A percentile compares a stretch with the other conserved stretches of the same genome.
These are phyloP conservation scores for Pythium chondricola DNA, from an alignment of 352 stramenopile species.

Conservation along the genomic window DNA sequence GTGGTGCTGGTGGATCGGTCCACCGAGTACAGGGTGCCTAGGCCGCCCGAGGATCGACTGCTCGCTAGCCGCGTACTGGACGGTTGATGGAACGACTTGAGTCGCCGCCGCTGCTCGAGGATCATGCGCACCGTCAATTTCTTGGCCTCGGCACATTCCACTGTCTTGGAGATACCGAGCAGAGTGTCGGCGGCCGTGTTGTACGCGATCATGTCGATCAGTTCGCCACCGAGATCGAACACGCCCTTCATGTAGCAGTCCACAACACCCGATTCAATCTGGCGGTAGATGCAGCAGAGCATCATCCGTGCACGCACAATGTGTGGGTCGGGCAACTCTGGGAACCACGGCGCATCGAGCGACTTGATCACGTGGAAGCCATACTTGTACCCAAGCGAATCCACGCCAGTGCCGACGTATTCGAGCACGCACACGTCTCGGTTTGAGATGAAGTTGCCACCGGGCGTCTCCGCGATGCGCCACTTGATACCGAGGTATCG, in stretches of 20 bases:
- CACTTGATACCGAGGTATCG: constrained; percentile 53
- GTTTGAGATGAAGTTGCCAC: constrained; percentile 29
- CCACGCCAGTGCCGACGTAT: constrained; percentile 33
- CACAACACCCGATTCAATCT: constrained; percentile 30
- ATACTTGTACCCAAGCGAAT: constrained; percentile 29
- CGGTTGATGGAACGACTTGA: constrained; percentile 2
- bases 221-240: constrained; percentile 38
- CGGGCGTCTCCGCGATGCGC: constrained; percentile 21
- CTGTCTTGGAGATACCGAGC: constrained; percentile 24
- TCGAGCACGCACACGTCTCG: constrained; percentile 48
- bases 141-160: constrained; percentile 37
- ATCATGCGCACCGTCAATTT: constrained; percentile 27
- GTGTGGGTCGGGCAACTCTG: constrained; percentile 22
- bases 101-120: constrained; percentile 2
- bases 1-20: constrained; percentile 1
- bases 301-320: constrained; percentile 42
- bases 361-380: constrained; percentile 47
- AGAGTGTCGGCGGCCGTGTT: constrained; percentile 36
- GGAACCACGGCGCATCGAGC: constrained; percentile 34
- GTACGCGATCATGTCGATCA: constrained; percentile 35
- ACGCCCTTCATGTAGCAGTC: constrained; percentile 48
- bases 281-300: constrained; percentile 53
- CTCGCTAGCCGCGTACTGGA: not conserved
- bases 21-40: not conserved
- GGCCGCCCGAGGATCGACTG: not conserved